Percentiles rank a stretch among this genome's conserved stretches.
Evolutionary conservation across 495 filamentous ascomycete species (phyloP).

Genomic region (Aspergillus ellipticus): DNA sequence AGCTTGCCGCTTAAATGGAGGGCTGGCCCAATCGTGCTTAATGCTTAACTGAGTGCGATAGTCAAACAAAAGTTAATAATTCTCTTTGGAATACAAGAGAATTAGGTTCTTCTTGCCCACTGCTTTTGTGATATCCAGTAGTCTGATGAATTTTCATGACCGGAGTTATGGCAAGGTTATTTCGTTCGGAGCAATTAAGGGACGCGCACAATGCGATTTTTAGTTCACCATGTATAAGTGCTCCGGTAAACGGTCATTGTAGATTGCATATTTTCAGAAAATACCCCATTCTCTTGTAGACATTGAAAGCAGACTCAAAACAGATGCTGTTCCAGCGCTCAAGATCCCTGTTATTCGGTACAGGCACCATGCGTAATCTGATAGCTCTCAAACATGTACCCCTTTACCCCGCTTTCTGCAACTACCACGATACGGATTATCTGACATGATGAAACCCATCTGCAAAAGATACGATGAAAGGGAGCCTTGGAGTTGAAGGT

Average conservation of each 20-base stretch:
- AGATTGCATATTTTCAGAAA: neutral
- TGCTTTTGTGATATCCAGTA: slow-evolving; percentile 18
- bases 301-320: neutral
- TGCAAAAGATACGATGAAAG: too few species aligned
- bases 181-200: slow-evolving; percentile 17
- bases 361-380: too few species aligned
- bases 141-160: slow-evolving; percentile 21
- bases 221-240: slow-evolving; percentile 8
- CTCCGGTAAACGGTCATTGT: slow-evolving; percentile 4
- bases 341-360: too few species aligned
- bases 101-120: slow-evolving; percentile 14
- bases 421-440: too few species aligned
- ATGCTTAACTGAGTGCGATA: slow-evolving; percentile 26
- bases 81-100: slow-evolving; percentile 14
- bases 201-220: slow-evolving; percentile 11
- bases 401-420: too few species aligned
- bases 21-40: slow-evolving; percentile 20
- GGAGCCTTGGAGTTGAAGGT: too few species aligned
- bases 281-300: neutral
- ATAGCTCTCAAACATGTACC: too few species aligned
- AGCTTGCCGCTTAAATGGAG: slow-evolving; percentile 42
- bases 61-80: slow-evolving; percentile 19
- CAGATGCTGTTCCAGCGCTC: too few species aligned
- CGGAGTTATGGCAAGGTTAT: slow-evolving; percentile 11
- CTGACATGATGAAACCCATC: too few species aligned